Percentiles rank a stretch among this genome's conserved stretches.
Evolutionary conservation across 225 moss, liverwort and hornwort genomes (phyloP).

Genomic region (Asterella californica): DNA sequence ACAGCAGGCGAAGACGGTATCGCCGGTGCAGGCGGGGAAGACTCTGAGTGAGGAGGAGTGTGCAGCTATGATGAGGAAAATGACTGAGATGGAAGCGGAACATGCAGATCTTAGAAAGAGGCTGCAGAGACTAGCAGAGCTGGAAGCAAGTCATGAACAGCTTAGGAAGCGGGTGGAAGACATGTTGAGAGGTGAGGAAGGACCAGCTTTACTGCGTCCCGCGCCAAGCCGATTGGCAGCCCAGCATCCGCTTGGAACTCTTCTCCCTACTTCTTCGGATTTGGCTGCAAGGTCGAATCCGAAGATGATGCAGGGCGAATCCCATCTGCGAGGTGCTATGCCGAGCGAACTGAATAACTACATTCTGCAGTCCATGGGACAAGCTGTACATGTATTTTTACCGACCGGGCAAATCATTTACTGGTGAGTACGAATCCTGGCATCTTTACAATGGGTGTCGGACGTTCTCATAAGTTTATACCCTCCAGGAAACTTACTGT

Average conservation of each 20-base stretch:
- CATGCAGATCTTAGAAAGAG: conserved; percentile 28
- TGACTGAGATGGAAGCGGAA: conserved; percentile 33
- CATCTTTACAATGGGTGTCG: background rate
- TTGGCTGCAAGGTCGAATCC: background rate
- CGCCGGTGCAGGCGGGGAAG: background rate
- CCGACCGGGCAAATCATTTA: conserved; percentile 35
- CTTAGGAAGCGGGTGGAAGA: conserved; percentile 37
- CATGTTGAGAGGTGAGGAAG: conserved; percentile 26
- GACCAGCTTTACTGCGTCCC: background rate
- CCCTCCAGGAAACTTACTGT: background rate
- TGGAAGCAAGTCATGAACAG: conserved; percentile 40
- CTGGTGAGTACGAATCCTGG: conserved; percentile 29
- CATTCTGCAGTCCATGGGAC: conserved; percentile 41
- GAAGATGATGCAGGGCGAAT: background rate
- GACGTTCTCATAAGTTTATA: background rate
- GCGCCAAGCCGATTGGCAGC: background rate
- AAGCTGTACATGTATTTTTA: conserved; percentile 33
- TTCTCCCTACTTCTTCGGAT: background rate
- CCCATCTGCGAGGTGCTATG: conserved; percentile 7
- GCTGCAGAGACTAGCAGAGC: conserved; percentile 39
- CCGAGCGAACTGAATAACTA: conserved; percentile 24
- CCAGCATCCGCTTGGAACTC: background rate
- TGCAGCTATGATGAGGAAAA: conserved; percentile 23
- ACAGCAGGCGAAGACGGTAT: background rate
- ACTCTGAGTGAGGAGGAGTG: conserved; percentile 6